Evolutionary conservation across 306 rosid species (phyloP), one percentile per base, ranked within the genome.

Genomic region (Prunus mume): DNA sequence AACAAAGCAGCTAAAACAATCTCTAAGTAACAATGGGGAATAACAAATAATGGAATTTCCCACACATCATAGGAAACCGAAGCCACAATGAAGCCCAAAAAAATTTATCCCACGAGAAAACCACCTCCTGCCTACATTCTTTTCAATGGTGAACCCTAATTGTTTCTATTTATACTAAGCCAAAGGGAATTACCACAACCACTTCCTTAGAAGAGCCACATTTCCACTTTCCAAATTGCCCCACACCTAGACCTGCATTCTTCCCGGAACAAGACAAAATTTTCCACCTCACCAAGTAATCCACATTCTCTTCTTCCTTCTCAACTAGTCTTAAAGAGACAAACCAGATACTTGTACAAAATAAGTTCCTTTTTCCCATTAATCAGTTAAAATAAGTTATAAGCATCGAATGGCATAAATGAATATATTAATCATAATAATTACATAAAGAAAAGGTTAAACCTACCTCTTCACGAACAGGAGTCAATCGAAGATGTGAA

Each of bases 381-480:
- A 38, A 57, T 45, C 60, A 51, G 68, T 14, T 4, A 58, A 41
- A 9, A 73, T 45, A 73, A 24, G n/a, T 58, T 14, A 22, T 27
- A 1, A 4, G 51, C 9, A 47, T 3, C 18, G 17, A 81, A 55
- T 30, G 51, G 54, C 19, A 50, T 41, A 74, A 27, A 69, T 57
- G 43, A 55, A 62, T 7, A 3, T 34, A 24, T 14, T 45, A 11
- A 24, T 18, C 60, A 13, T 18, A 56, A 12, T 18, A 52, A 22
- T 52, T 69, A 61, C 75, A 77, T 43, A 68, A 17, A 17, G 24
- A 78, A n/a, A 88, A 74, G 83, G 74, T 45, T 64, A 76, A 83
- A 81, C 90, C 75, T 84, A 95, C 99, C 83, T 95, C 99, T 90
- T 95, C 99, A 1, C 90, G 97, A 80, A 95, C 99, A 80, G 99